Conservation (phyloP, 108 stramenopile species). For the Nitzschia inconspicua region DNA sequence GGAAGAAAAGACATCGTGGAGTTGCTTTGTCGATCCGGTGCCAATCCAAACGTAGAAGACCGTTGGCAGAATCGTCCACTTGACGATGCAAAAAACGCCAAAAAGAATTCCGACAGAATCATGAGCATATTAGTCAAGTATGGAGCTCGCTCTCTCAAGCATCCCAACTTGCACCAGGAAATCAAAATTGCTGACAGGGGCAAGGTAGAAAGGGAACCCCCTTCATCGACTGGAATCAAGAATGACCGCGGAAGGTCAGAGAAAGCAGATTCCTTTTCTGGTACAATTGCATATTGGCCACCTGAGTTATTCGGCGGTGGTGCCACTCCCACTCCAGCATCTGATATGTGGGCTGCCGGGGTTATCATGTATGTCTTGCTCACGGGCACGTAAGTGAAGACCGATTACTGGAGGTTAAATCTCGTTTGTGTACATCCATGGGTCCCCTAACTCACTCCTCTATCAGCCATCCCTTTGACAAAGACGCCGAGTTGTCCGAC, state of each 20-base stretch:
- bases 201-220: too few relatives aligned
- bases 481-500: neutral
- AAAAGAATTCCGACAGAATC: slow-evolving; percentile 14
- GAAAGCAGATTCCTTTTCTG: neutral
- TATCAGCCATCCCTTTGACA: slow-evolving; percentile 21
- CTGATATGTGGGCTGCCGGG: slow-evolving; percentile 88
- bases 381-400: slow-evolving; percentile 49
- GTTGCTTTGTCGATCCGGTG: slow-evolving; percentile 42
- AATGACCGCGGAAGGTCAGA: too few relatives aligned
- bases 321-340: slow-evolving; percentile 9
- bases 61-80: slow-evolving; percentile 66
- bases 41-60: slow-evolving; percentile 59
- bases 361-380: slow-evolving; percentile 89
- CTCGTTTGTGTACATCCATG: too few relatives aligned
- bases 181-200: too few relatives aligned
- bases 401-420: too few relatives aligned
- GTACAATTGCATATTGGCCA: slow-evolving; percentile 33
- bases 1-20: slow-evolving; percentile 47
- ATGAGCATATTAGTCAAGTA: slow-evolving; percentile 27
- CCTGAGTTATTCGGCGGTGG: slow-evolving; percentile 8
- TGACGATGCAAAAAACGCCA: slow-evolving; percentile 50
- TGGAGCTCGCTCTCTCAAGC: slow-evolving; percentile 22
- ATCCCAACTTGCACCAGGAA: neutral
- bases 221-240: too few relatives aligned
- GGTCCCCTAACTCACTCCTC: too few relatives aligned